These are phyloP conservation scores for Podaxis rugospora DNA, from an alignment of 768 basidiomycete genomes.

Conservation along the genomic window DNA sequence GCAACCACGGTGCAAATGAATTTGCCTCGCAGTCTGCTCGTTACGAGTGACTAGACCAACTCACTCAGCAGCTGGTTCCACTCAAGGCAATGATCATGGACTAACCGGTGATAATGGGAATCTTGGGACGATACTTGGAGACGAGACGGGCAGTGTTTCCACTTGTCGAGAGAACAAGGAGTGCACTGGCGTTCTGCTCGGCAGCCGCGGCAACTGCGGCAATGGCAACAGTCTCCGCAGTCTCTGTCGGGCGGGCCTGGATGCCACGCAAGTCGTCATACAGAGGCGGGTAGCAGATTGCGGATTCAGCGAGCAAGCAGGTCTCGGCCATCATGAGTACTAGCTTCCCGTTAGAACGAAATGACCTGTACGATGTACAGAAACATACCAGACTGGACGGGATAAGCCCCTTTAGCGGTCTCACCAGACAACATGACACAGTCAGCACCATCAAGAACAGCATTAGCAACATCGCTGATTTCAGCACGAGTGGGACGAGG, in stretches of 20 bases:
- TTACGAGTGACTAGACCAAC: conserved; percentile 82
- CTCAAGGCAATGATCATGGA: conserved; percentile 1
- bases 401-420: conserved; percentile 97
- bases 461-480: conserved; percentile 98
- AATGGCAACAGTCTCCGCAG: conserved; percentile 93
- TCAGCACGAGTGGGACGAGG: conserved; percentile 98
- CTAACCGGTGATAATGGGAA: conserved; percentile 93
- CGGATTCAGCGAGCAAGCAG: conserved; percentile 91
- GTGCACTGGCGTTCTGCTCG: conserved; percentile 93
- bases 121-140: conserved; percentile 92
- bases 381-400: conserved; percentile 82
- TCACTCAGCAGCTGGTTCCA: not conserved
- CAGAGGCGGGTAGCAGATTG: conserved; percentile 92
- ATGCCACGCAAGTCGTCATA: conserved; percentile 83
- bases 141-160: conserved; percentile 94
- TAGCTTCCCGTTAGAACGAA: conserved; percentile 21
- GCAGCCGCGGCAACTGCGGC: conserved; percentile 93
- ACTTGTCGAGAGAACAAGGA: conserved; percentile 94
- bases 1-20: conserved; percentile 93
- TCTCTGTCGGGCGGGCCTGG: conserved; percentile 86
- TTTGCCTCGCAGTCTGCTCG: conserved; percentile 92
- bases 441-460: conserved; percentile 97
- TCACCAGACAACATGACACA: conserved; percentile 99
- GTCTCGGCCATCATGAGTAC: conserved; percentile 99
- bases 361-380: not conserved